Evolutionary conservation across 129 eudicot genomes (phyloP), one percentile per base, ranked within the genome.

Genomic region (Artemisia argyi): DNA sequence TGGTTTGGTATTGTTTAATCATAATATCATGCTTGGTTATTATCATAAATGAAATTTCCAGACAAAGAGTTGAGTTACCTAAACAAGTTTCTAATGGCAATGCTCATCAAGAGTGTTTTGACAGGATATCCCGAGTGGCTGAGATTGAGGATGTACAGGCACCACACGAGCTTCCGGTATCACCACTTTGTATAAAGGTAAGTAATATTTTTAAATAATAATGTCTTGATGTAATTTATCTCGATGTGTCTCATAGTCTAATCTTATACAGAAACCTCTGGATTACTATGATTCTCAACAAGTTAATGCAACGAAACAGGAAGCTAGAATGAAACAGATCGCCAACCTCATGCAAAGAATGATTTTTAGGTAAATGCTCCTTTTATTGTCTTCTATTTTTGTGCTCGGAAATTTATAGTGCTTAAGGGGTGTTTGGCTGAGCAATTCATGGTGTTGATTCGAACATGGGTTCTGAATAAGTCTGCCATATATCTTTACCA

Each of bases 91-190:
- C 88, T 28, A 84, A 83, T 61, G 64, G 42, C 71, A 78, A 78
- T 62, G 66, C 64, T 65, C 68, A 83, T 59, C 87, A 71, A 85
- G 96, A 76, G 46, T 85, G n/a, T n/a, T n/a, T n/a, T n/a, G n/a
- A n/a, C n/a, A 83, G 56, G 86, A 83, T 63, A 85, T 77, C 84
- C 63, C 83, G 89, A 63, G 72, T 85, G 86, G 81, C 96, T 57
- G 96, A 90, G 88, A 86, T 95, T 52, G 96, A 95, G 82, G 99
- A 95, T 87, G 88, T 95, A 55, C 97, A 91, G 80, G 99, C 91
- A 69, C 91, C 97, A 73, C 88, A 72, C 71, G 99, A 86, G 47
- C 97, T 86, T 73, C 89, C 95, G 3, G 82, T 95, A 44, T 96
- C 99, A 15, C 91, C 96, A 57, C 91, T 95, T 48, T 82, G 83